These are phyloP conservation scores for Lepidium didymum DNA, from an alignment of 345 rosid species.

Conservation along the genomic window DNA sequence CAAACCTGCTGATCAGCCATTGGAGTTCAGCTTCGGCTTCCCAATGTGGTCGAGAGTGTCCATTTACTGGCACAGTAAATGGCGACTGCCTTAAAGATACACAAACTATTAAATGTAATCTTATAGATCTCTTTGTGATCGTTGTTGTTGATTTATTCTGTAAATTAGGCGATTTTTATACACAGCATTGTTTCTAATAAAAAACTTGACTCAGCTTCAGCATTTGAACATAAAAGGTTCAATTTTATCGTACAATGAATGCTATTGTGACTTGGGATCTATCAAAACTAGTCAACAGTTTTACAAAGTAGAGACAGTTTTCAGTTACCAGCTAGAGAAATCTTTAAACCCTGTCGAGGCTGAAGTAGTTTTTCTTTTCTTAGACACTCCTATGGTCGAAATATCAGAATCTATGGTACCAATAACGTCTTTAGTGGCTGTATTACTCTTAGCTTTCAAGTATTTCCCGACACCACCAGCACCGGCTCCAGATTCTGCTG, in stretches of 20 bases:
- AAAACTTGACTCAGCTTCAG: not conserved
- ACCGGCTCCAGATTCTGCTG: constrained; percentile 40
- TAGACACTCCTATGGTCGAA: constrained; percentile 32
- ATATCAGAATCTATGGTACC: constrained; percentile 24
- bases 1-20: constrained; percentile 71
- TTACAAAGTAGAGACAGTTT: not conserved
- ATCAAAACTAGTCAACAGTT: constrained; percentile 12
- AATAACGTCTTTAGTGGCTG: constrained; percentile 25
- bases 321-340: constrained; percentile 73
- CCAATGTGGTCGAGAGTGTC: constrained; percentile 86
- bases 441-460: constrained; percentile 52
- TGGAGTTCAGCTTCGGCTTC: constrained; percentile 64
- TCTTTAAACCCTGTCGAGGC: constrained; percentile 47
- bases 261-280: not conserved
- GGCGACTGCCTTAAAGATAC: constrained; percentile 52
- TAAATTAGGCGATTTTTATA: constrained; percentile 12
- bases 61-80: constrained; percentile 85
- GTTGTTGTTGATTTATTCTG: not conserved
- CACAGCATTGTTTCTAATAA: constrained; percentile 8
- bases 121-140: not conserved
- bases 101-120: not conserved
- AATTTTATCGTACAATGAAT: not conserved
- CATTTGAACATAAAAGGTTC: not conserved
- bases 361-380: constrained; percentile 63
- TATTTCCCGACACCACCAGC: constrained; percentile 70